Base-by-base conservation (phyloP, 176 grass and related monocot genomes). In the Raddia guianensis region DNA sequence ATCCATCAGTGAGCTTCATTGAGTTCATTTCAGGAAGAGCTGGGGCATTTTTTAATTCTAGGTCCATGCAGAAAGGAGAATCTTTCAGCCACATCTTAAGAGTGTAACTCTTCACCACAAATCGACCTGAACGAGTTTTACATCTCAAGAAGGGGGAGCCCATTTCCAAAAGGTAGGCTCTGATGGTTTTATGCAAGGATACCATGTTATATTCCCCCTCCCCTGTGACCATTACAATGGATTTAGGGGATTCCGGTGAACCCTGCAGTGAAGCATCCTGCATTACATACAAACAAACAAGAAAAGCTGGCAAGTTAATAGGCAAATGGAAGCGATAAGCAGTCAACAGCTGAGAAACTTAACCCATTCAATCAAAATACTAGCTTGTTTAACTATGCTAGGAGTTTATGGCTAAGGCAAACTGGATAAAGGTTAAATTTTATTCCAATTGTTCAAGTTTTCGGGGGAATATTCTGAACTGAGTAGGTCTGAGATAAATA, bases 21-120 rank as follows among this genome's bases (percentile, higher is more conserved):
- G 90, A 92, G 87, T 98, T 98, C 59, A 73, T 75, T 79, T 77
- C 54, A 70, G 92, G 90, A 92, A 94, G 92, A 84, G 87, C 70
- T 52, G 65, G 77, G 72, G 73, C 42, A 49, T 98, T 87, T 92
- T 98, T 94, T 75, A 98, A 86, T 81, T 98, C 87, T 32, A 98
- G 90, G 71, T 98, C 92, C 86, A 94, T 82, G 83, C 92, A 98
- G 70, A 98, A 98, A 80, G 90, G 80, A 74, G 95, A 98, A 71
- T 98, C 92, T 87, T 98, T 98, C 57, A 98, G 74, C 92, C 92
- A 92, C 95, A 92, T 94, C 75, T 85, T 91, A 86, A 98, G 92
- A 58, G 95, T 92, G 66, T 94, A 91, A 60, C 78, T 84, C 82
- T 98, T 98, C 63, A 65, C 91, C 44, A 92, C 90, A 74, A 98